phyloP scores from a whole-genome alignment of 805 yeast genomes.

The Brettanomyces nanus region DNA sequence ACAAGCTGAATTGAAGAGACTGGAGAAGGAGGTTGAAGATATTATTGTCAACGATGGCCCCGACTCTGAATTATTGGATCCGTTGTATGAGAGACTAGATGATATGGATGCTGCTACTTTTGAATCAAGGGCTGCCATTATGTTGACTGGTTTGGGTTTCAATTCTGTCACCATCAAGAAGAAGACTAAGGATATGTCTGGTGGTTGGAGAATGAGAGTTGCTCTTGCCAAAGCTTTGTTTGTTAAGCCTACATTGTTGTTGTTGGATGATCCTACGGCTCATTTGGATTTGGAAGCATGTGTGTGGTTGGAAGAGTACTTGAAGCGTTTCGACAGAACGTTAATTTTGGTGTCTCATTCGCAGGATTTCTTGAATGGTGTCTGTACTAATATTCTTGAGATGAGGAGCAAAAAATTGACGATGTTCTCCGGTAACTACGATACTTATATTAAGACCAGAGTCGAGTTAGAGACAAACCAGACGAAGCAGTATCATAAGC shows the following conservation, averaged over 20 bases:
- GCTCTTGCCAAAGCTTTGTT: conserved; percentile 96
- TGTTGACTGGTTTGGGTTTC: conserved; percentile 96
- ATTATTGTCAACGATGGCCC: conserved; percentile 89
- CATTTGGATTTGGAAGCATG: conserved; percentile 99
- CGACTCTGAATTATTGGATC: conserved; percentile 78
- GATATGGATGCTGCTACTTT: conserved; percentile 93
- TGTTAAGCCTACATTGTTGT: conserved; percentile 91
- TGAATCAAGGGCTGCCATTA: conserved; percentile 93
- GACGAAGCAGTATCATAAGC: conserved; percentile 94
- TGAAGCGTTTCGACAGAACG: conserved; percentile 89
- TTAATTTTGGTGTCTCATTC: conserved; percentile 95
- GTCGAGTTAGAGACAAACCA: conserved; percentile 91
- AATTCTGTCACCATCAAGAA: conserved; percentile 77
- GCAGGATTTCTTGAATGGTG: conserved; percentile 98
- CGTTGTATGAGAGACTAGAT: conserved; percentile 90
- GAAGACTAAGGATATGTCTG: conserved; percentile 98
- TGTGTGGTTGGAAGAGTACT: conserved; percentile 98
- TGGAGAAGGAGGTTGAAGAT: conserved; percentile 85
- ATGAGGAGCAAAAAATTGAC: conserved; percentile 77
- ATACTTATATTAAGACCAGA: conserved; percentile 92
- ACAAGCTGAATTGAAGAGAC: conserved; percentile 79
- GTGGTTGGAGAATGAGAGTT: conserved; percentile 99
- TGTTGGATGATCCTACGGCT: conserved; percentile 98
- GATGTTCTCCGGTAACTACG: conserved; percentile 97
- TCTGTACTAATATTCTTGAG: conserved; percentile 95